Percentiles rank a stretch among this genome's conserved stretches.
These are phyloP conservation scores for Boletus reticuloceps DNA, from an alignment of 768 basidiomycete genomes.

Conservation along the genomic window DNA sequence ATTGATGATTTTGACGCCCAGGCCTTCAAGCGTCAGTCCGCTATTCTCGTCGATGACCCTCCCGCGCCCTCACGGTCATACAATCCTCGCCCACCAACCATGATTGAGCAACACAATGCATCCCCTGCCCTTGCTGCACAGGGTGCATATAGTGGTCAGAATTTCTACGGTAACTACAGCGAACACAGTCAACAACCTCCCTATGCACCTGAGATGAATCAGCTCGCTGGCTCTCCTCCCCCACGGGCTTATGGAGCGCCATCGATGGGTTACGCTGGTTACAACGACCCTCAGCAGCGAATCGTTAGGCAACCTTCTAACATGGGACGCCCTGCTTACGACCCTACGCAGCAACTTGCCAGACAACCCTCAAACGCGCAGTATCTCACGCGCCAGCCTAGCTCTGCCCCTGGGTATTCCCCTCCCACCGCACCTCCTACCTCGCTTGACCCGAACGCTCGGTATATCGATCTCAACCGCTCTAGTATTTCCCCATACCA, in stretches of 20 bases:
- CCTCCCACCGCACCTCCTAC: conserved; percentile 4
- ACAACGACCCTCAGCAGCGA: conserved; percentile 27
- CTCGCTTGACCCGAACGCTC: conserved; percentile 27
- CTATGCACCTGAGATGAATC: conserved; percentile 18
- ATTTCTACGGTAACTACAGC: conserved; percentile 24
- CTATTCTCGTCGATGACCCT: conserved; percentile 57
- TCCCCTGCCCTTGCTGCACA: conserved; percentile 29
- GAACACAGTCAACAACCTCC: conserved; percentile 24
- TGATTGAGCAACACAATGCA: conserved; percentile 52
- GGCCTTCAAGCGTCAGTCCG: conserved; percentile 63
- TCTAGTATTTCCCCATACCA: conserved; percentile 75
- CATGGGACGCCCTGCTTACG: conserved; percentile 23
- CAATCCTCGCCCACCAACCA: conserved; percentile 61
- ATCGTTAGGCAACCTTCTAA: conserved; percentile 18
- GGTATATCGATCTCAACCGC: conserved; percentile 64
- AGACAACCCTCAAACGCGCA: conserved; percentile 23
- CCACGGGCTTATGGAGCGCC: conserved; percentile 24
- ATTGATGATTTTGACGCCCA: conserved; percentile 49
- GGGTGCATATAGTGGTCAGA: conserved; percentile 17
- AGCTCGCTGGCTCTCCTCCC: conserved; percentile 9
- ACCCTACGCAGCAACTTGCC: conserved; percentile 23
- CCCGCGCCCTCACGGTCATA: conserved; percentile 36
- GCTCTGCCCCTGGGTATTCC: conserved; percentile 13
- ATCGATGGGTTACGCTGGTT: conserved; percentile 20
- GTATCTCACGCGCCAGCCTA: conserved; percentile 23